Evolutionary conservation across 2,329 filamentous ascomycete species (phyloP).

Genomic region (Aspergillus bombycis): DNA sequence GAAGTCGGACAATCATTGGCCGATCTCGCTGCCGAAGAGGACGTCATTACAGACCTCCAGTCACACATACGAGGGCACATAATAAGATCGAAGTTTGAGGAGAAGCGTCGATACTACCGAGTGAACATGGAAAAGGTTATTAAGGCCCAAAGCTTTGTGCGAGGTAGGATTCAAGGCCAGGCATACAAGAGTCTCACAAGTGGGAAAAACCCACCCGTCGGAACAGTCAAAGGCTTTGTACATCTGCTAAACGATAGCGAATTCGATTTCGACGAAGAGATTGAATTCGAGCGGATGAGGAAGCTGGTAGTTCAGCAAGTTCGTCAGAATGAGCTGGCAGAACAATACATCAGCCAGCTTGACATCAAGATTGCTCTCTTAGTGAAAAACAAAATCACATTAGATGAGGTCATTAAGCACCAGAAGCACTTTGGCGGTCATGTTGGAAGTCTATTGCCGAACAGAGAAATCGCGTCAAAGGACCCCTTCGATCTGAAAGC

Average conservation of each 20-base stretch:
- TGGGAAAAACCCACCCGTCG: slow-evolving; percentile 94
- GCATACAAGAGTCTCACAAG: slow-evolving; percentile 96
- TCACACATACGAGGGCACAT: slow-evolving; percentile 72
- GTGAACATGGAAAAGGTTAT: slow-evolving; percentile 99
- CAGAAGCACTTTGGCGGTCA: slow-evolving; percentile 95
- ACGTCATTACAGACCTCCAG: slow-evolving; percentile 74
- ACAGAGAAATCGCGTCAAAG: slow-evolving; percentile 82
- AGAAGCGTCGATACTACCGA: slow-evolving; percentile 86
- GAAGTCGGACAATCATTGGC: slow-evolving; percentile 73
- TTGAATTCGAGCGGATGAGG: slow-evolving; percentile 91
- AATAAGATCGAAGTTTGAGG: slow-evolving; percentile 73
- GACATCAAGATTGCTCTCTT: slow-evolving; percentile 98
- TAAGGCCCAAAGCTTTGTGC: slow-evolving; percentile 96
- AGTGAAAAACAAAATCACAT: slow-evolving; percentile 98
- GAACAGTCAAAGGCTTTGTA: slow-evolving; percentile 96
- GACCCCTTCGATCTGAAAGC: slow-evolving; percentile 97
- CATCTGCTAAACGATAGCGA: slow-evolving; percentile 97
- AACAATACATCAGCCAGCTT: slow-evolving; percentile 97
- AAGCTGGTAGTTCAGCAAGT: slow-evolving; percentile 98
- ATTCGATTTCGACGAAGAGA: slow-evolving; percentile 98
- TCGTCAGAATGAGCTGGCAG: slow-evolving; percentile 92
- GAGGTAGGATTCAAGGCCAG: slow-evolving; percentile 92
- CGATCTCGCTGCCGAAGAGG: slow-evolving; percentile 81
- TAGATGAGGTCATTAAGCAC: slow-evolving; percentile 96
- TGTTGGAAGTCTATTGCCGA: slow-evolving; percentile 80